Percentiles rank a stretch among this genome's conserved stretches.
Evolutionary conservation across 208 protist species (phyloP).

Genomic region (Crithidia thermophila): DNA sequence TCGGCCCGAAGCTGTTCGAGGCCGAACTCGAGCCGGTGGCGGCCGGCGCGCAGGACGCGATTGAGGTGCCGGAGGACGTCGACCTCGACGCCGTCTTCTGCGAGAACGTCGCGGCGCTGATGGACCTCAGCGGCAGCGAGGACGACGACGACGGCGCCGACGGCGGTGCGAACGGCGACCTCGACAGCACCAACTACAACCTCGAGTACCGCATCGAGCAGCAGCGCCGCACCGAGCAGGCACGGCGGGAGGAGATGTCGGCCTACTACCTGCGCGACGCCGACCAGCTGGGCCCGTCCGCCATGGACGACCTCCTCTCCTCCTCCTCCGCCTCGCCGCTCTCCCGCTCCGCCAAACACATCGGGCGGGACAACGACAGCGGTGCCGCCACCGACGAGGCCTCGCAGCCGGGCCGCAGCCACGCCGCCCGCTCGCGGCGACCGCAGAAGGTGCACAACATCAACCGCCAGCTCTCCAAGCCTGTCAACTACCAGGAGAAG

Average conservation of each 20-base stretch:
- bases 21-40: conserved; percentile 62
- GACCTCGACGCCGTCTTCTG: conserved; percentile 74
- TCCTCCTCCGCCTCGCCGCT: neutral
- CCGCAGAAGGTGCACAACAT: conserved; percentile 47
- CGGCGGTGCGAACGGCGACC: conserved; percentile 3
- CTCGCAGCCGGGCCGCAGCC: conserved; percentile 3
- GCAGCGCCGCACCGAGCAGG: conserved; percentile 44
- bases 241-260: conserved; percentile 56
- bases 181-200: conserved; percentile 34
- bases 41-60: conserved; percentile 58
- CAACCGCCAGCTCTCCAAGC: conserved; percentile 66
- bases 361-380: conserved; percentile 7
- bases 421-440: neutral
- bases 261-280: conserved; percentile 78
- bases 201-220: conserved; percentile 55
- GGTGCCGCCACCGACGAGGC: neutral
- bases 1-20: conserved; percentile 55
- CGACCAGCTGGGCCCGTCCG: neutral
- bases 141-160: conserved; percentile 33
- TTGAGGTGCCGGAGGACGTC: conserved; percentile 53
- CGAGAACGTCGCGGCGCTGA: conserved; percentile 42
- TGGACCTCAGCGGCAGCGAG: conserved; percentile 59
- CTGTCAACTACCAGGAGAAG: conserved; percentile 46
- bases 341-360: conserved; percentile 9
- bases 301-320: neutral